Base-by-base conservation (phyloP, 2,329 filamentous ascomycete genomes). In the Aspergillus pseudonomiae region DNA sequence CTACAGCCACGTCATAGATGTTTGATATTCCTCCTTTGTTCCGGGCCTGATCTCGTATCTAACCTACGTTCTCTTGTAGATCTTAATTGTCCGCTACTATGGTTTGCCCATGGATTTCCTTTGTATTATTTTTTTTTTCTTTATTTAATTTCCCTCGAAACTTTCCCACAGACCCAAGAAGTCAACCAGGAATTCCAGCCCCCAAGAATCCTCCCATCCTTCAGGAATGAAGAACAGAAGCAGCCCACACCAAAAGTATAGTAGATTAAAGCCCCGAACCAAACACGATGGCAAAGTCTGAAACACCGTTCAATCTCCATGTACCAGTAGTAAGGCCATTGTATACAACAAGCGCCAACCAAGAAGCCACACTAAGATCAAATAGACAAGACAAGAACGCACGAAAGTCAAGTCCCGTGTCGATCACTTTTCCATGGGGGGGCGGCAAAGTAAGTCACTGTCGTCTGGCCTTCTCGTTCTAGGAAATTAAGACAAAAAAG, bases 361-460 rank as follows among this genome's bases (percentile, higher is more conserved):
- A 32, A 19, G 21, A 14, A 16, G 26, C 34, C 30, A 50, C 16
- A 55, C 21, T 19, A 41, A 30, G 50, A 41, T 28, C 48, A 61
- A 48, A 36, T 32, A 9, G 16, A 28, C 50, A 58, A 61, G 10
- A 6, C 14, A 63, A 56, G 53, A 57, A 63, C 28, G 59, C 61
- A 62, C 57, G 48, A 50, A 36, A 36, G 30, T 32, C 11, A 66
- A 68, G 64, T 65, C 62, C 63, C 60, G 63, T 68, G 67, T 68
- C 65, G 67, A 68, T 68, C 65, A 39, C 57, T 59, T 28, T 48
- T n/a, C 28, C 26, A 26, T 4, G 26, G 26, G 4, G 26, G 26
- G n/a, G n/a, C n/a, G n/a, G n/a, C n/a, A 26, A 26, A 26, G 63
- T 26, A 57, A 56, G 59, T 48, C 64, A 56, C 57, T n/a, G 66